Evolutionary conservation across 2,329 filamentous ascomycete species (phyloP).

Genomic region (Verruconis gallopava): DNA sequence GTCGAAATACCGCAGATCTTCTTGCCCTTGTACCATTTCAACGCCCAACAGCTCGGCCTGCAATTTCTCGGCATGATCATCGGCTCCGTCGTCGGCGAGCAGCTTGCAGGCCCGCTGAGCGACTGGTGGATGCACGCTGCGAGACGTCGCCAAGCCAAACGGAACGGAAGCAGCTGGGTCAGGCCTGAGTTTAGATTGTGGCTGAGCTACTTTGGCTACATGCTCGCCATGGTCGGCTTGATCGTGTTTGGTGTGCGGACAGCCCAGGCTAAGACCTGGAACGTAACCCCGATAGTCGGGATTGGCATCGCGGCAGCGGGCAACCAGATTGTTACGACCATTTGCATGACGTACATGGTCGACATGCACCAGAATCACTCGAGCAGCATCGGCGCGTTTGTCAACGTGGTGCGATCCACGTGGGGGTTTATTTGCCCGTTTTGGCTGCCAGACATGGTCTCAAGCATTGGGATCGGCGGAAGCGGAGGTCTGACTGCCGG

Average conservation of each 20-base stretch:
- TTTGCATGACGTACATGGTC: slow-evolving; percentile 47
- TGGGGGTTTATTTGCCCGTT: slow-evolving; percentile 30
- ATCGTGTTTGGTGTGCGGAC: slow-evolving; percentile 42
- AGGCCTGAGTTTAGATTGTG: slow-evolving; percentile 43
- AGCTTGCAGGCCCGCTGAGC: slow-evolving; percentile 40
- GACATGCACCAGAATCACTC: slow-evolving; percentile 43
- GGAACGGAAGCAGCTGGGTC: slow-evolving; percentile 18
- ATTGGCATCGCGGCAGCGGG: slow-evolving; percentile 38
- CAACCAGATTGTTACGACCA: slow-evolving; percentile 49
- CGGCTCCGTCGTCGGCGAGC: slow-evolving; percentile 45
- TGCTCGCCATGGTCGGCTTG: slow-evolving; percentile 38
- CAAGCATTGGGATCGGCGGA: slow-evolving; percentile 2
- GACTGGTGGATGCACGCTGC: slow-evolving; percentile 39
- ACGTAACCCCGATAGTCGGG: slow-evolving; percentile 44
- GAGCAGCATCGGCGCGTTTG: slow-evolving; percentile 44
- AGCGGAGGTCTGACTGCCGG: slow-evolving; percentile 1
- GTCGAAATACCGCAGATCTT: slow-evolving; percentile 49
- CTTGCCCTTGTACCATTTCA: slow-evolving; percentile 41
- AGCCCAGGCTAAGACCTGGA: slow-evolving; percentile 34
- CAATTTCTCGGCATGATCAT: slow-evolving; percentile 46
- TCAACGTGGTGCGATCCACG: slow-evolving; percentile 42
- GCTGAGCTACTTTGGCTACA: slow-evolving; percentile 41
- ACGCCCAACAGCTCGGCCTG: slow-evolving; percentile 44
- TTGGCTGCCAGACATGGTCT: slow-evolving; percentile 17
- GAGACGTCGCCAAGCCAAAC: slow-evolving; percentile 20